These are phyloP conservation scores for Bauhinia variegata DNA, from an alignment of 306 rosid species.

Conservation along the genomic window DNA sequence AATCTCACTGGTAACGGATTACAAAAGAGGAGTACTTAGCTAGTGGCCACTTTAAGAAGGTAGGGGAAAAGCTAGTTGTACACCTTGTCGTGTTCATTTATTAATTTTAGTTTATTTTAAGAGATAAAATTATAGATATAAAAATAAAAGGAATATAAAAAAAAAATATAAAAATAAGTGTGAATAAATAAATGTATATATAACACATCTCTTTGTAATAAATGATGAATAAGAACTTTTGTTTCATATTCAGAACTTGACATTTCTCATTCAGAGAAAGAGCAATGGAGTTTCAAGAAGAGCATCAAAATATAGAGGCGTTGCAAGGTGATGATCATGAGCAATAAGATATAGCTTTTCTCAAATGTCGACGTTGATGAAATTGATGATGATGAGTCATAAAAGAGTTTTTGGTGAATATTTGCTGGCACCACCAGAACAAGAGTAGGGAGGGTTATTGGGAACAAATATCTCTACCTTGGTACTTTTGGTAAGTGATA, in stretches of 20 bases:
- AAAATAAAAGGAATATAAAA: too few relatives aligned
- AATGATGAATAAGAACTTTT: too few relatives aligned
- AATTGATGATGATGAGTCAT: constrained; percentile 16
- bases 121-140: too few relatives aligned
- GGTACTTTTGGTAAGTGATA: constrained; percentile 75
- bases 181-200: too few relatives aligned
- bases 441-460: constrained; percentile 88
- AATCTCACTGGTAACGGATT: constrained; percentile 58
- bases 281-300: constrained; percentile 98
- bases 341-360: constrained; percentile 9
- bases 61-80: too few relatives aligned
- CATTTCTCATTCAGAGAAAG: constrained; percentile 51
- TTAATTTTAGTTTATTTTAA: too few relatives aligned
- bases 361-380: neutral
- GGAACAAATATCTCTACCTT: constrained; percentile 94
- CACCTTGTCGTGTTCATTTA: too few relatives aligned
- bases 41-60: constrained; percentile 84
- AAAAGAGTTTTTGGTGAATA: constrained; percentile 4
- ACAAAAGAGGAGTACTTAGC: constrained; percentile 82
- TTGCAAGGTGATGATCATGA: constrained; percentile 64
- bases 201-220: too few relatives aligned
- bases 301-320: constrained; percentile 86
- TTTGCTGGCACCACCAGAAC: constrained; percentile 83
- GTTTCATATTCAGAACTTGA: neutral
- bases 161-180: too few relatives aligned